phyloP scores from a whole-genome alignment of 768 basidiomycete species.

The Lentinus brumalis region DNA sequence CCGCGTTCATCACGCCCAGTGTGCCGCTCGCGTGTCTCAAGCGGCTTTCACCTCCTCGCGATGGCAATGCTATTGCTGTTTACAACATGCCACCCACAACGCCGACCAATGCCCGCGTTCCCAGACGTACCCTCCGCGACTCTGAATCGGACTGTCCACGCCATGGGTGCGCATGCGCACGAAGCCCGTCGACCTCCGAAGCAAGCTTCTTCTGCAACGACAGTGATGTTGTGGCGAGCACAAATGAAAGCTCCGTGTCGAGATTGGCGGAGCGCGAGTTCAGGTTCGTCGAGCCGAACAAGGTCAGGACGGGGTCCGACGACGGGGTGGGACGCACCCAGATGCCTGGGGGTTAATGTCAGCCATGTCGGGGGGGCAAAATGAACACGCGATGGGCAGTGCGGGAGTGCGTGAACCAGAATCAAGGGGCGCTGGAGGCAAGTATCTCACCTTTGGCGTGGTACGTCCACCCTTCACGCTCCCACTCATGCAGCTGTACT shows the following conservation, averaged over 20 bases:
- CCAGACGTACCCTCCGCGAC: constrained; percentile 57
- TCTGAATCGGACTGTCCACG: constrained; percentile 40
- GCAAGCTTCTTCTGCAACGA: constrained; percentile 50
- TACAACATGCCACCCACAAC: constrained; percentile 72
- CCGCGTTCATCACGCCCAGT: constrained; percentile 5
- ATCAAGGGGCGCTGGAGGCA: background rate
- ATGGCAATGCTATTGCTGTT: background rate
- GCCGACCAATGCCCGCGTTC: constrained; percentile 64
- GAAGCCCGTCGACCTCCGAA: constrained; percentile 56
- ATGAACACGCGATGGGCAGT: background rate
- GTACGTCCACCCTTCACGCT: constrained; percentile 90
- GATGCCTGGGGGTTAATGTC: constrained; percentile 56
- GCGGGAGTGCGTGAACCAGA: background rate
- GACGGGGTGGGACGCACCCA: constrained; percentile 71
- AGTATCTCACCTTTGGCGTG: constrained; percentile 87
- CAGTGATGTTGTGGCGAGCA: constrained; percentile 69
- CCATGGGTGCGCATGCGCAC: constrained; percentile 57
- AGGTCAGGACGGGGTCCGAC: constrained; percentile 64
- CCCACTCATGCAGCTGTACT: constrained; percentile 86
- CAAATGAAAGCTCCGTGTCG: constrained; percentile 89
- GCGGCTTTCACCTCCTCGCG: background rate
- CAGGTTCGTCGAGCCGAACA: constrained; percentile 94
- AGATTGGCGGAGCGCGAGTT: constrained; percentile 89
- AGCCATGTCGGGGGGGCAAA: background rate
- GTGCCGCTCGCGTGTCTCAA: background rate